Percentiles rank a stretch among this genome's conserved stretches.
phyloP scores from a whole-genome alignment of 2,329 filamentous ascomycete genomes.

The Rachicladosporium sp. region DNA sequence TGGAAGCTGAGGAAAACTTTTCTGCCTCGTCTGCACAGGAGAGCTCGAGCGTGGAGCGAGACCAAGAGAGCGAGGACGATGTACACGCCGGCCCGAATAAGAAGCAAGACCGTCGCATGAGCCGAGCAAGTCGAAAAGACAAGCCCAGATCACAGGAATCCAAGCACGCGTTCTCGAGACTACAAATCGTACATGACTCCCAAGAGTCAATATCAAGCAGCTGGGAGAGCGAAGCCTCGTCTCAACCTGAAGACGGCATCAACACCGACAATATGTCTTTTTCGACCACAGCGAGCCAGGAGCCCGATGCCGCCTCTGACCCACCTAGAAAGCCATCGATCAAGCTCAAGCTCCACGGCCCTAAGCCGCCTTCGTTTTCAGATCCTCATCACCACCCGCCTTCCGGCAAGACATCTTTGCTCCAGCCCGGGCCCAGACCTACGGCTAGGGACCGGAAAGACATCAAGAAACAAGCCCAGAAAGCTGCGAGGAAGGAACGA shows the following conservation, averaged over 20 bases:
- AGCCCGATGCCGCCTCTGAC: not conserved
- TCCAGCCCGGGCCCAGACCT: constrained; percentile 23
- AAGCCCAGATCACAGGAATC: constrained; percentile 15
- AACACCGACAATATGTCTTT: not conserved
- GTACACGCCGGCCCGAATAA: constrained; percentile 38
- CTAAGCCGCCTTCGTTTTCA: constrained; percentile 17
- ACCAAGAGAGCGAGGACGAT: constrained; percentile 40
- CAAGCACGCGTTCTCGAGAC: constrained; percentile 20
- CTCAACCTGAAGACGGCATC: constrained; percentile 11
- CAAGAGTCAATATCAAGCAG: constrained; percentile 24
- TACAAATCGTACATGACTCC: constrained; percentile 18
- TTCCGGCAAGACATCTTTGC: constrained; percentile 20
- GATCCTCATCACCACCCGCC: constrained; percentile 3
- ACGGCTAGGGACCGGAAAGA: constrained; percentile 27
- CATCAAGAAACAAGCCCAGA: constrained; percentile 30
- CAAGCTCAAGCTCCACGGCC: constrained; percentile 24
- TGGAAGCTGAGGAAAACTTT: constrained; percentile 35
- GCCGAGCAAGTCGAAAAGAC: constrained; percentile 29
- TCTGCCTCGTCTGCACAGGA: constrained; percentile 32
- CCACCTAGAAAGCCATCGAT: constrained; percentile 11
- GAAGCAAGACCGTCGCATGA: constrained; percentile 35
- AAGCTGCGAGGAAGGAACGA: constrained; percentile 20
- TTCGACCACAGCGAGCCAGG: not conserved
- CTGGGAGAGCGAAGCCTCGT: constrained; percentile 19
- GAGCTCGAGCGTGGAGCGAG: constrained; percentile 39